Evolutionary conservation across 371 early-diverging fungal species (phyloP).

Genomic region (Parasitella parasitica): DNA sequence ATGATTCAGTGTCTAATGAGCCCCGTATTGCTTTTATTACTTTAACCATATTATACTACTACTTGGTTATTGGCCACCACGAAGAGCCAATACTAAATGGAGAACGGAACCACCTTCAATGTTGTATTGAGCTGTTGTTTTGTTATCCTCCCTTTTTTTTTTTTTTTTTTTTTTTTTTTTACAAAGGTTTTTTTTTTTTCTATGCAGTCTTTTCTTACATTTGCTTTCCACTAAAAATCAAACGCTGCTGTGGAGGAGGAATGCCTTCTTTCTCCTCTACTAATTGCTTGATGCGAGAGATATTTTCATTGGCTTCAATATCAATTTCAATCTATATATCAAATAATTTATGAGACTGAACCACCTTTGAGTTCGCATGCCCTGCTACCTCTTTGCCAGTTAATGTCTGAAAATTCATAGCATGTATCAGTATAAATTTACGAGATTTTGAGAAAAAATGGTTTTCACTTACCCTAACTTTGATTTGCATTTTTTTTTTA

Average conservation of each 20-base stretch:
- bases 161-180: neutral
- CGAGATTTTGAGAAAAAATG: neutral
- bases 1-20: too few species aligned
- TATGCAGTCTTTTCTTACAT: constrained; percentile 58
- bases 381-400: constrained; percentile 96
- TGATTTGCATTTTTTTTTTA: constrained; percentile 74
- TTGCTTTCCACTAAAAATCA: constrained; percentile 95
- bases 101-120: constrained; percentile 91
- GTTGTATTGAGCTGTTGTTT: constrained; percentile 80
- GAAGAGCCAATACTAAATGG: constrained; percentile 96
- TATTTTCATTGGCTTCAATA: constrained; percentile 87
- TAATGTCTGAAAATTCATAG: constrained; percentile 67
- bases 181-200: too few species aligned
- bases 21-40: too few species aligned
- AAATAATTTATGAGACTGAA: too few species aligned
- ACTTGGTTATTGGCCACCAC: constrained; percentile 77
- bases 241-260: constrained; percentile 93
- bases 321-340: constrained; percentile 84
- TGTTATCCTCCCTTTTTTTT: too few species aligned
- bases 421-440: neutral
- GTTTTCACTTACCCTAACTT: constrained; percentile 75
- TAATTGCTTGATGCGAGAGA: constrained; percentile 89
- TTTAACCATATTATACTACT: neutral
- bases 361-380: too few species aligned
- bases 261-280: constrained; percentile 98